A percentile compares a stretch with the other conserved stretches of the same genome.
Evolutionary conservation across 208 protist genomes (phyloP).

Genomic region (Strigomonas culicis): DNA sequence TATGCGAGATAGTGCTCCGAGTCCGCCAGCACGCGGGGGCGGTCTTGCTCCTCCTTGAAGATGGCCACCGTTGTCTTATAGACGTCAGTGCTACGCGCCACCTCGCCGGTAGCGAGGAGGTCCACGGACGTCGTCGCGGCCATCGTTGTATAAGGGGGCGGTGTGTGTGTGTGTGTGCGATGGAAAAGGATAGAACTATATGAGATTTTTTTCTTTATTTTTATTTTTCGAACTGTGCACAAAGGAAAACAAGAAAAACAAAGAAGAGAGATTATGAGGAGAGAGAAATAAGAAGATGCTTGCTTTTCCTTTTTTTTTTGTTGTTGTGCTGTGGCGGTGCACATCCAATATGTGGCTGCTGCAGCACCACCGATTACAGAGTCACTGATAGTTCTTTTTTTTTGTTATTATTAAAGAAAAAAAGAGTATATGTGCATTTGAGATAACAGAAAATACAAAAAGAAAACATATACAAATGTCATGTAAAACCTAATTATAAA

Average conservation of each 20-base stretch:
- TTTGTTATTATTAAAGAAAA: background rate
- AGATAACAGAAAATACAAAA: constrained; percentile 15
- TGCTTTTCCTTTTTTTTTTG: constrained; percentile 8
- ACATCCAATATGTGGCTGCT: background rate
- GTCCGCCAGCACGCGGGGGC: constrained; percentile 68
- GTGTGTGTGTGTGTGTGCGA: too few species aligned
- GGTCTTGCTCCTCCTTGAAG: constrained; percentile 57
- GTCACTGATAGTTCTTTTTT: background rate
- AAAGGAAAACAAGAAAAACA: background rate
- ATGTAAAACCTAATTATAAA: background rate
- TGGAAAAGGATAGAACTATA: constrained; percentile 10
- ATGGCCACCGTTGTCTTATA: constrained; percentile 41
- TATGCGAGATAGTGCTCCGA: constrained; percentile 76
- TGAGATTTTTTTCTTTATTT: constrained; percentile 21
- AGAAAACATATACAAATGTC: background rate
- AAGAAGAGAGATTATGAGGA: background rate
- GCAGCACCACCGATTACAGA: background rate
- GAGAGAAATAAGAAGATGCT: too few species aligned
- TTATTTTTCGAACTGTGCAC: constrained; percentile 6
- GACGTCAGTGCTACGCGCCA: constrained; percentile 24
- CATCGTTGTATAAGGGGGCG: constrained; percentile 4
- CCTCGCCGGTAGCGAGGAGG: constrained; percentile 28
- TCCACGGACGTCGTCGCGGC: constrained; percentile 22
- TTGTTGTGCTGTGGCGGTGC: background rate
- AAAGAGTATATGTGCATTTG: constrained; percentile 2